phyloP scores from a whole-genome alignment of 345 rosid genomes.

The Conringia planisiliqua region DNA sequence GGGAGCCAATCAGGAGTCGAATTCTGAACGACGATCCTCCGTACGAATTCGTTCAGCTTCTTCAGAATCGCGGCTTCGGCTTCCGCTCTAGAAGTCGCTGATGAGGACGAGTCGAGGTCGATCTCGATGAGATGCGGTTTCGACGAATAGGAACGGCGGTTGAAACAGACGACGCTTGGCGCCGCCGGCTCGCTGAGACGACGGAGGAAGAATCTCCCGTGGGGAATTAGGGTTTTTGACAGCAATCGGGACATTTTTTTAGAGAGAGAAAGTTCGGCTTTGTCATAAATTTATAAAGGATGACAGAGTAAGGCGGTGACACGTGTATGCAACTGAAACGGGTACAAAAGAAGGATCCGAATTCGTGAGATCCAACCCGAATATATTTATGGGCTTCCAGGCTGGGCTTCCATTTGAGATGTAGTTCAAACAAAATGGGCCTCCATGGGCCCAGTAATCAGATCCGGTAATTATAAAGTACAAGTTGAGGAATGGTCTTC shows the following conservation, averaged over 20 bases:
- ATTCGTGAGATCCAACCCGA: not conserved
- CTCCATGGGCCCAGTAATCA: conserved; percentile 2
- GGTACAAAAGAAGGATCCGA: not conserved
- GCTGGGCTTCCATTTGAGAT: no score
- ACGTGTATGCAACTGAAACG: conserved; percentile 1
- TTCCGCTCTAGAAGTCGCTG: conserved; percentile 20
- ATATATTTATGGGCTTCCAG: no score
- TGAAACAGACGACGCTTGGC: conserved; percentile 10
- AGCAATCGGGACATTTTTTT: conserved; percentile 30
- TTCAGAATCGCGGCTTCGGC: conserved; percentile 26
- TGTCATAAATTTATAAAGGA: not conserved
- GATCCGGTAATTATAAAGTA: not conserved
- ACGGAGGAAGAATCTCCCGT: conserved; percentile 26
- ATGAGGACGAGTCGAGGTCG: conserved; percentile 25
- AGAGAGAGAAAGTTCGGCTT: not conserved
- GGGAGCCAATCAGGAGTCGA: conserved; percentile 54
- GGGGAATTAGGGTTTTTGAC: conserved; percentile 33
- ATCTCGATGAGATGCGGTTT: conserved; percentile 25
- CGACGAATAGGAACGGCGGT: conserved; percentile 10
- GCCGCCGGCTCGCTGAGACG: not conserved
- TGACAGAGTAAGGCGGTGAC: not conserved
- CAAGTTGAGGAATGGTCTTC: no score
- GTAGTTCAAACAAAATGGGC: not conserved
- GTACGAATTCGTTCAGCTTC: conserved; percentile 40
- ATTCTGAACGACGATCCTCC: conserved; percentile 36